These are phyloP conservation scores for Moringa oleifera DNA, from an alignment of 345 rosid genomes.

Conservation along the genomic window DNA sequence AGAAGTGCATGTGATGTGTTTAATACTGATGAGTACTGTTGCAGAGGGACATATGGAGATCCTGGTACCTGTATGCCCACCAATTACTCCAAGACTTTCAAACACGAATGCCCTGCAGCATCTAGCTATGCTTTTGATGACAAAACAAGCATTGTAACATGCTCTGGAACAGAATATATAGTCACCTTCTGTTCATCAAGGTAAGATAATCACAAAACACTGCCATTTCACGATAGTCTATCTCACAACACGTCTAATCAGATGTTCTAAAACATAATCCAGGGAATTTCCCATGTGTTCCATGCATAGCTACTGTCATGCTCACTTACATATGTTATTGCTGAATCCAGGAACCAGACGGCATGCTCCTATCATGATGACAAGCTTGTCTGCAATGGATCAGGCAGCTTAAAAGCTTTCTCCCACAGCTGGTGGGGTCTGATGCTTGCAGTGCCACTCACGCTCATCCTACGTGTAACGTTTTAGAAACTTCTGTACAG, in stretches of 20 bases:
- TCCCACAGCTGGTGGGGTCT: slow-evolving; percentile 27
- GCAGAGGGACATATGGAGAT: slow-evolving; percentile 40
- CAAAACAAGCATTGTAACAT: slow-evolving; percentile 42
- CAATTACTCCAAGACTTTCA: slow-evolving; percentile 52
- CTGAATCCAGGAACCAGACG: slow-evolving; percentile 30
- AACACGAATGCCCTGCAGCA: slow-evolving; percentile 56
- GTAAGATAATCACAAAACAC: slow-evolving; percentile 17
- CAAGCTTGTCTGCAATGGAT: slow-evolving; percentile 24
- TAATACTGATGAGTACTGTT: slow-evolving; percentile 50
- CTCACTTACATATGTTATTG: neutral
- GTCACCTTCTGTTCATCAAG: slow-evolving; percentile 54
- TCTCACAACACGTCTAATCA: too few species aligned
- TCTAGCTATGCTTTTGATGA: slow-evolving; percentile 54
- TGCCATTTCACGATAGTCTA: too few species aligned
- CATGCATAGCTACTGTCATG: neutral
- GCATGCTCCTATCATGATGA: slow-evolving; percentile 32
- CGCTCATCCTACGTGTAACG: slow-evolving; percentile 11
- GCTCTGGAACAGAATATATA: slow-evolving; percentile 39
- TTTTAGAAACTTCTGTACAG: slow-evolving; percentile 12
- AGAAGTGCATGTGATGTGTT: slow-evolving; percentile 51
- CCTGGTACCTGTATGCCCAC: slow-evolving; percentile 35
- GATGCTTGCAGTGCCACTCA: slow-evolving; percentile 18
- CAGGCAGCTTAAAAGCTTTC: slow-evolving; percentile 17
- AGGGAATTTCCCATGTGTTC: too few species aligned
- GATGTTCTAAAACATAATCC: too few species aligned